Evolutionary conservation across 2,329 filamentous ascomycete genomes (phyloP), one percentile per base, ranked within the genome.

Genomic region (Fusarium heterosporum): DNA sequence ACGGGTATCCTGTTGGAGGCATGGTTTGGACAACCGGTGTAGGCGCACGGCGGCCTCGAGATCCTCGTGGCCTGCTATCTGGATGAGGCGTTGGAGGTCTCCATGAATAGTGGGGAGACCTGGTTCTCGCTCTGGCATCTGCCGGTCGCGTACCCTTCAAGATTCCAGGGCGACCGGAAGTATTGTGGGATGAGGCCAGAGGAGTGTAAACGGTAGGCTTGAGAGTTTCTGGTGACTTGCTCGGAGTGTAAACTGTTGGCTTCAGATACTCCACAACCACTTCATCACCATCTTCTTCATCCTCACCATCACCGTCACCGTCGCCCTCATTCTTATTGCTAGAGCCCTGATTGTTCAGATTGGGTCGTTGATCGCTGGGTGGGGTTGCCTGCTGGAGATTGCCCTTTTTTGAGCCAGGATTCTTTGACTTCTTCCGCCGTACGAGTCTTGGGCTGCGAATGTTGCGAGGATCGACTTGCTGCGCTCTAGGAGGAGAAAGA

Each of bases 11-110:
- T 30, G 32, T 3, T 9, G 36, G 26, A 17, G 26, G 16, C 14
- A 41, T 22, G 22, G 13, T 4, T 30, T 22, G 48, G n/a, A 38
- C 19, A 14, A 29, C 17, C 5, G 50, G 36, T 26, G 50, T 16
- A 17, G 49, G 32, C 29, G 42, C 34, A 32, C 41, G 22, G 19
- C 36, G 29, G 25, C 16, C 22, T 16, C 51, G 50, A n/a, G 55
- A 39, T 26, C 42, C 46, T 47, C 49, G 60, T 25, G 14, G 32
- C 14, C 46, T 68, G 17, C 50, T 40, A 28, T 68, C 60, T 36
- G 50, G 64, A 14, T 66, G 60, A 25, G 64, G 64, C 14, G 64
- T 68, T 39, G 64, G 64, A 22, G 64, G 60, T 4, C 65, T 60
- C 25, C 51, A 55, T 22, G 30, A n/a, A 22, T 28, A 55, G 12